Conservation (phyloP, 2,329 filamentous ascomycete species). For the Zarea fungicola region DNA sequence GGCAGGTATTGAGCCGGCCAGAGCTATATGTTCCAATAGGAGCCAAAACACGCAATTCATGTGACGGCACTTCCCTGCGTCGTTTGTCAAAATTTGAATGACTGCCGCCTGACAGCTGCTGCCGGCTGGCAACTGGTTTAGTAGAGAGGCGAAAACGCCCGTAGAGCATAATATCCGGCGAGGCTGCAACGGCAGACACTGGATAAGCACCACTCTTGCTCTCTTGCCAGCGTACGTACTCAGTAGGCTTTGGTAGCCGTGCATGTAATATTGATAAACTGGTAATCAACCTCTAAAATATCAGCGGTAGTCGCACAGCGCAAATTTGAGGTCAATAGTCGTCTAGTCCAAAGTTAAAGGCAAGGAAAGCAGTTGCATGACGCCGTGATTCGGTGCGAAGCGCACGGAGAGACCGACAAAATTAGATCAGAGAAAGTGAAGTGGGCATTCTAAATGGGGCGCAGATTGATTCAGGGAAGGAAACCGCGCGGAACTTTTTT, state of each 20-base stretch:
- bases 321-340: no score
- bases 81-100: neutral
- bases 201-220: no score
- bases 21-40: neutral
- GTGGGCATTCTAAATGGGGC: neutral
- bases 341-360: no score
- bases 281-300: no score
- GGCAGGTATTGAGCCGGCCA: no score
- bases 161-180: no score
- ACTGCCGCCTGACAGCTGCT: neutral
- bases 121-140: neutral
- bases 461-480: neutral
- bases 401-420: neutral
- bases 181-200: no score
- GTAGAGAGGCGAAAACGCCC: no score
- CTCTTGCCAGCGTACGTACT: no score
- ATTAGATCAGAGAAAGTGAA: neutral
- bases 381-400: neutral
- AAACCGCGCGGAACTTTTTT: neutral
- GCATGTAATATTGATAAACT: no score
- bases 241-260: no score
- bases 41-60: neutral
- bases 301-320: neutral
- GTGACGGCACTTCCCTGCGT: neutral
- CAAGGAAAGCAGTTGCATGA: neutral